phyloP scores from a whole-genome alignment of 192 early-diverging fungal genomes.

The Entomortierella chlamydospora region DNA sequence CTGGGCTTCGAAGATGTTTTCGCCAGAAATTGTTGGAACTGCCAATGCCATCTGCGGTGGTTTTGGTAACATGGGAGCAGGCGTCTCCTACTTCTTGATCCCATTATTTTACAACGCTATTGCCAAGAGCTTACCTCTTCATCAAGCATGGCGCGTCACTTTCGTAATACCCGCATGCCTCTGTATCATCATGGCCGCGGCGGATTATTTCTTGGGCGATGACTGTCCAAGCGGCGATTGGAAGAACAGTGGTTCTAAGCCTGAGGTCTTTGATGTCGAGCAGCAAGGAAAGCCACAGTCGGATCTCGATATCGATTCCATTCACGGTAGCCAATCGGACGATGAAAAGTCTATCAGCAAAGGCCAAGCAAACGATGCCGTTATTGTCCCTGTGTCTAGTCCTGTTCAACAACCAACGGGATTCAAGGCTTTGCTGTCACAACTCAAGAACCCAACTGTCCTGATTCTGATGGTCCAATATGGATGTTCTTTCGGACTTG shows the following conservation, averaged over 20 bases:
- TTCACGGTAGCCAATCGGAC: background rate
- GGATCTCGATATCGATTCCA: conserved; percentile 15
- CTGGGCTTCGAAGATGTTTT: conserved; percentile 75
- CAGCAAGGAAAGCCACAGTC: conserved; percentile 26
- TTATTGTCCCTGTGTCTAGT: background rate
- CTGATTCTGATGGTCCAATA: conserved; percentile 67
- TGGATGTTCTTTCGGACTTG: conserved; percentile 73
- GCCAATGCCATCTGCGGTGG: conserved; percentile 77
- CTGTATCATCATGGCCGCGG: conserved; percentile 42
- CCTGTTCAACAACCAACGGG: background rate
- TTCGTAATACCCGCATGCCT: conserved; percentile 56
- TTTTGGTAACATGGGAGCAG: conserved; percentile 77
- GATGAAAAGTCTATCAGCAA: conserved; percentile 7
- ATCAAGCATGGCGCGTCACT: conserved; percentile 63
- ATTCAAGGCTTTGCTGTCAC: conserved; percentile 15
- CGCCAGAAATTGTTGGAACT: conserved; percentile 65
- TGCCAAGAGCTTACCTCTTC: conserved; percentile 26
- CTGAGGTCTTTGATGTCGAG: conserved; percentile 12
- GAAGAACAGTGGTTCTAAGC: conserved; percentile 12
- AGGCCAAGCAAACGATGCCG: background rate
- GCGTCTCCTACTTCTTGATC: conserved; percentile 72
- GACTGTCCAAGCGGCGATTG: conserved; percentile 57
- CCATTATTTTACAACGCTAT: conserved; percentile 63
- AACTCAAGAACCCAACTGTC: conserved; percentile 51
- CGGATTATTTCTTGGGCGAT: conserved; percentile 52